Evolutionary conservation across 345 rosid species (phyloP), one percentile per base, ranked within the genome.

Genomic region (Excoecaria cochinchinensis): DNA sequence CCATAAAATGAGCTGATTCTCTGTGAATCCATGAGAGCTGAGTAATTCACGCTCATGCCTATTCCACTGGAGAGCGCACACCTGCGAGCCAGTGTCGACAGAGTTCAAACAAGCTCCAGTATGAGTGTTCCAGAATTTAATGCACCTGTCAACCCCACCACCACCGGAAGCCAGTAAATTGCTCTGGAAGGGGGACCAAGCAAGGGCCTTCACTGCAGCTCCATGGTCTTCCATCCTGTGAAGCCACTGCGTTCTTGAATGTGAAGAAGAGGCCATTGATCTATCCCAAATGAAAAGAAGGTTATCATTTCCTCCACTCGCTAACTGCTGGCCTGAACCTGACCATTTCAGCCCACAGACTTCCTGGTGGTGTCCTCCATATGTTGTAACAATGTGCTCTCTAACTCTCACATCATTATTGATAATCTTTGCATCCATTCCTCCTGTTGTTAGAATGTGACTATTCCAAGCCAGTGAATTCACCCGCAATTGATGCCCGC

Each of bases 131-230:
- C 80, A 77, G 36, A 77, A 77, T 63, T 77, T 77, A 19, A 77
- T 71, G 6, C 60, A 52, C 48, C 48, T 53, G 47, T 77, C 80
- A 6, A 70, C 64, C 17, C 71, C 77, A 40, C 76, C 75, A 10
- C 75, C 81, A 22, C 75, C 77, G 8, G 90, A 53, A 16, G 85
- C 89, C 19, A 87, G 77, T 72, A 87, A 68, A 67, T 87, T 85
- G 36, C 79, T 64, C 72, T 85, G 90, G 79, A 87, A 87, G 17
- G 90, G 90, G 72, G 87, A 87, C 90, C 89, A 87, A 9, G 90
- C 87, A 5, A 87, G 86, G 48, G 90, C 90, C 73, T 85, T 87
- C 38, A 87, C 88, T 3, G 89, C 88, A 8, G 90, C 76, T 16
- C 81, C 80, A 74, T 87, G 90, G 17, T 82, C 89, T 61, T 82